phyloP scores from a whole-genome alignment of 2,329 filamentous ascomycete species.

The Monosporascus ibericus region DNA sequence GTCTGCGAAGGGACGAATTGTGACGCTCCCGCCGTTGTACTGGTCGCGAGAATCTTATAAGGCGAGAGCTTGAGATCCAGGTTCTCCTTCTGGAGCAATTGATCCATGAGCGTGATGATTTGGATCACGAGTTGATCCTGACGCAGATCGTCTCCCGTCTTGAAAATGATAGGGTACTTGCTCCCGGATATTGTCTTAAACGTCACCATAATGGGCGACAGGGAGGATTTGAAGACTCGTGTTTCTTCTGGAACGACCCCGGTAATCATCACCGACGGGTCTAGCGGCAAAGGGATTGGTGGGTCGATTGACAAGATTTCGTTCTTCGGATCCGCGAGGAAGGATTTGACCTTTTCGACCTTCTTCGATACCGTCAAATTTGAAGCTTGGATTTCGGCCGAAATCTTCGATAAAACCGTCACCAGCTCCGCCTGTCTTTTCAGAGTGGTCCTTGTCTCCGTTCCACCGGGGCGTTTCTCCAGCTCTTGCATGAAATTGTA shows the following conservation, averaged over 20 bases:
- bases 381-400: slow-evolving; percentile 78
- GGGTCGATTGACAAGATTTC: slow-evolving; percentile 79
- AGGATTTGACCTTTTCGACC: slow-evolving; percentile 76
- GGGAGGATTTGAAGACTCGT: slow-evolving; percentile 89
- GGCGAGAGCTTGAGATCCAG: slow-evolving; percentile 90
- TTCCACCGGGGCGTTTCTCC: slow-evolving; percentile 63
- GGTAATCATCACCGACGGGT: slow-evolving; percentile 73
- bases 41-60: slow-evolving; percentile 93
- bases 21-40: slow-evolving; percentile 79
- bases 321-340: slow-evolving; percentile 82
- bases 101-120: slow-evolving; percentile 97
- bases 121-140: slow-evolving; percentile 96
- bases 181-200: slow-evolving; percentile 75
- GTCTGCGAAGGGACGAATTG: slow-evolving; percentile 88
- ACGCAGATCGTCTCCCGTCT: slow-evolving; percentile 90
- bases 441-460: slow-evolving; percentile 68
- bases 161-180: slow-evolving; percentile 92
- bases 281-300: slow-evolving; percentile 79
- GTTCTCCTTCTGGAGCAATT: slow-evolving; percentile 90
- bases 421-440: slow-evolving; percentile 86
- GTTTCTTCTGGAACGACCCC: slow-evolving; percentile 80
- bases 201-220: slow-evolving; percentile 84
- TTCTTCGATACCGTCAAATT: slow-evolving; percentile 74
- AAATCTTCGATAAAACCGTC: slow-evolving; percentile 79
- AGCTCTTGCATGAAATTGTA: slow-evolving; percentile 94